Evolutionary conservation across 805 yeast species (phyloP).

Genomic region (Wickerhamomyces queroliae): DNA sequence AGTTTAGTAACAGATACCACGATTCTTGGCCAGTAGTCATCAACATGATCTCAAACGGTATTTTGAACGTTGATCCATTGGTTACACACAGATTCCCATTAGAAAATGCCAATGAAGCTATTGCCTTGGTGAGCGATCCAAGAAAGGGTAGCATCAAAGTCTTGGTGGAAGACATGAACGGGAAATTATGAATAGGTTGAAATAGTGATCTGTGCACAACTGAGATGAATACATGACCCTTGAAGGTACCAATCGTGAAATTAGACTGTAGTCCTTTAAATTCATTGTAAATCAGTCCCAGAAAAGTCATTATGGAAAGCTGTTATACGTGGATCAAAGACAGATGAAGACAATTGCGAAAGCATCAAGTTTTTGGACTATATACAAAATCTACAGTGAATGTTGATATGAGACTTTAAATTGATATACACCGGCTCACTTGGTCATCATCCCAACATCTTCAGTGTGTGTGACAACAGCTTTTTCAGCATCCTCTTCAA

Average conservation of each 20-base stretch:
- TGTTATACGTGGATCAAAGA: too few relatives aligned
- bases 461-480: not conserved
- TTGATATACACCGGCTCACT: too few relatives aligned
- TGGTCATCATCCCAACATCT: not conserved
- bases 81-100: slow-evolving; percentile 41
- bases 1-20: slow-evolving; percentile 42
- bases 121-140: slow-evolving; percentile 24
- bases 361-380: too few relatives aligned
- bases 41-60: slow-evolving; percentile 35
- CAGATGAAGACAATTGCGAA: too few relatives aligned
- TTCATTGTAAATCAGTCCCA: too few relatives aligned
- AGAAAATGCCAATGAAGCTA: slow-evolving; percentile 39
- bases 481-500: not conserved
- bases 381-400: too few relatives aligned
- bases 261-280: too few relatives aligned
- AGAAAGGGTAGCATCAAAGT: slow-evolving; percentile 38
- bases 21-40: slow-evolving; percentile 49
- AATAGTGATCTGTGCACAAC: not conserved
- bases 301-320: too few relatives aligned
- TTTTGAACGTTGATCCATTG: slow-evolving; percentile 33
- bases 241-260: too few relatives aligned
- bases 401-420: too few relatives aligned
- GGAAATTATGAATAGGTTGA: not conserved
- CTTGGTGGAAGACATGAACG: slow-evolving; percentile 30
- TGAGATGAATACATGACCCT: not conserved